These are phyloP conservation scores for Filosporella fistucella DNA, from an alignment of 495 filamentous ascomycete species.

Conservation along the genomic window DNA sequence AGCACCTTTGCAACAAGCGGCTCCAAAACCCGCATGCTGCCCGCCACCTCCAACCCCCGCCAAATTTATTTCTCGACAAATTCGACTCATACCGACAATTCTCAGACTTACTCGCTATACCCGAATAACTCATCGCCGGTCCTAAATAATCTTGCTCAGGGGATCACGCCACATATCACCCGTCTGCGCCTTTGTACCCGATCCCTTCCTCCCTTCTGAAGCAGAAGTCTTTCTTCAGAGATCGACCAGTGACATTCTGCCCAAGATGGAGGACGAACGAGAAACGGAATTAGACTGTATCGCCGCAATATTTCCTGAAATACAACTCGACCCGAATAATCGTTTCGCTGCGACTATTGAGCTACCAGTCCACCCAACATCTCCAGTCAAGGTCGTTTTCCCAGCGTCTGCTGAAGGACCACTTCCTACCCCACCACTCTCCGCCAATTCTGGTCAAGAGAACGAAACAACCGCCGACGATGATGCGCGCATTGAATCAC, in stretches of 20 bases:
- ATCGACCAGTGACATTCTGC: constrained; percentile 22
- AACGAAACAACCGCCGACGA: background rate
- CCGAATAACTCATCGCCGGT: background rate
- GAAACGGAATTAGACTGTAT: constrained; percentile 79
- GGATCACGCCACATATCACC: background rate
- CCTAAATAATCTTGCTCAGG: background rate
- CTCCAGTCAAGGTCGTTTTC: constrained; percentile 67
- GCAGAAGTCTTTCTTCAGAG: constrained; percentile 19
- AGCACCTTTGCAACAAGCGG: too few relatives aligned
- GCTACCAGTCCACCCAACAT: constrained; percentile 64
- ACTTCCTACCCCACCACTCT: constrained; percentile 20
- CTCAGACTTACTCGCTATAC: too few relatives aligned
- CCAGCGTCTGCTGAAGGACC: constrained; percentile 43
- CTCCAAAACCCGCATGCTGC: too few relatives aligned
- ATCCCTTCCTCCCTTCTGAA: background rate
- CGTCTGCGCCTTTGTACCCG: constrained; percentile 14
- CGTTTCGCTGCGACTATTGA: constrained; percentile 65
- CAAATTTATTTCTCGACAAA: too few relatives aligned
- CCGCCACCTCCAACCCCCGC: too few relatives aligned
- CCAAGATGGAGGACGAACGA: constrained; percentile 38
- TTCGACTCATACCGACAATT: too few relatives aligned
- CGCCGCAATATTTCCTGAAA: constrained; percentile 84
- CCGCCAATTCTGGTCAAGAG: constrained; percentile 17
- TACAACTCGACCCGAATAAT: constrained; percentile 53
- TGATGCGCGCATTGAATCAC: constrained; percentile 40